Percentiles rank a stretch among this genome's conserved stretches.
Evolutionary conservation across 2,329 filamentous ascomycete genomes (phyloP).

Genomic region (Botrytis fabae): DNA sequence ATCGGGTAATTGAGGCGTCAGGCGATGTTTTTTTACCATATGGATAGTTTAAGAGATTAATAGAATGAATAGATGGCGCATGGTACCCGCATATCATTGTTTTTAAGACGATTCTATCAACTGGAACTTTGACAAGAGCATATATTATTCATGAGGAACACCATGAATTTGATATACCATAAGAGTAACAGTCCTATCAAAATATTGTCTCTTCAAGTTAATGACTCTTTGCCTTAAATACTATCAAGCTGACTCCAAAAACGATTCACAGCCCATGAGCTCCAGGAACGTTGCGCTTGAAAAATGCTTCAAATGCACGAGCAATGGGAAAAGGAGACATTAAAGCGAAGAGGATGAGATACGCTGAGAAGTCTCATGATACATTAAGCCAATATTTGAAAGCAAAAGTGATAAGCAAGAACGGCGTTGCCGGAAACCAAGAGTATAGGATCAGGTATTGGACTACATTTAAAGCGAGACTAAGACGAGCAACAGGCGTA

Average conservation of each 20-base stretch:
- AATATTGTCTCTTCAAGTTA: background rate
- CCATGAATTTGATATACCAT: background rate
- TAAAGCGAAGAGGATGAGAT: background rate
- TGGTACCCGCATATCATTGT: background rate
- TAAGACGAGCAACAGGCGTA: background rate
- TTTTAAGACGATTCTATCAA: background rate
- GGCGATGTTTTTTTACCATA: no score
- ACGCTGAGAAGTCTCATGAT: background rate
- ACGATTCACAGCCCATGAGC: background rate
- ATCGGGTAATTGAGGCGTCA: background rate
- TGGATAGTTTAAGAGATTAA: background rate
- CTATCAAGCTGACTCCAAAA: background rate
- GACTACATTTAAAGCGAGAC: background rate
- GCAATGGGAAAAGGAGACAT: background rate
- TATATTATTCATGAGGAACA: background rate
- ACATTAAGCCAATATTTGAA: background rate
- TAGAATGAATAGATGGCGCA: background rate
- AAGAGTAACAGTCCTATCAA: background rate
- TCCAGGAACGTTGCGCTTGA: background rate
- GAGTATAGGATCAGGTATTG: background rate
- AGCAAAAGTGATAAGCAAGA: background rate
- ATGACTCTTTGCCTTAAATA: background rate
- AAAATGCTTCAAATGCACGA: background rate
- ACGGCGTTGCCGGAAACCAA: background rate
- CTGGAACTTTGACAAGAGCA: background rate